Conservation (phyloP, 2,329 filamentous ascomycete genomes). For the Aureobasidium musti region DNA sequence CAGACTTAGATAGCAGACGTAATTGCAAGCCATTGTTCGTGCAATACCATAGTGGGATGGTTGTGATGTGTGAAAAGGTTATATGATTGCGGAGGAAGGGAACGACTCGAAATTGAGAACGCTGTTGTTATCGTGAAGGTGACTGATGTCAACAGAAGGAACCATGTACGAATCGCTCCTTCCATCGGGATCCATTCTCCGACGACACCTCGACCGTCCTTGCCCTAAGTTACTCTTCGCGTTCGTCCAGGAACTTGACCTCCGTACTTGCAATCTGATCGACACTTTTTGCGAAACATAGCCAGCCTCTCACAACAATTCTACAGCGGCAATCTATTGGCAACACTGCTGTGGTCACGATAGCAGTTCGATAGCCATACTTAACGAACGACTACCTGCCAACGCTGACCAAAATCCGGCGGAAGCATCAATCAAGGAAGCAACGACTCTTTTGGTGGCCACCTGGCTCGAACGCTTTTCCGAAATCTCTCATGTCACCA, state of each 20-base stretch:
- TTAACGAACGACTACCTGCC: background rate
- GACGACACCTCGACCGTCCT: background rate
- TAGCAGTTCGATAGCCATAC: background rate
- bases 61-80: too few relatives aligned
- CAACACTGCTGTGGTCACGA: background rate
- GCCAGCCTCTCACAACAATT: too few relatives aligned
- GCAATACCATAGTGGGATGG: too few relatives aligned
- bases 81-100: too few relatives aligned
- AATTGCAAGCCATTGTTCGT: background rate
- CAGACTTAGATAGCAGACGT: background rate
- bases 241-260: background rate
- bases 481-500: background rate
- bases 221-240: background rate
- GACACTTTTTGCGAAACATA: background rate
- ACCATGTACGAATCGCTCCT: too few relatives aligned
- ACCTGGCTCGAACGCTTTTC: background rate
- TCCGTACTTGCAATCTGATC: background rate
- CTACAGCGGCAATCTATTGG: background rate
- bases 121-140: too few relatives aligned
- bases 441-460: background rate
- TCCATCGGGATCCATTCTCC: slow-evolving; percentile 1
- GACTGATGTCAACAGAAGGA: too few relatives aligned
- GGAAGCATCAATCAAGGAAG: background rate
- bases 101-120: too few relatives aligned
- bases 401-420: slow-evolving; percentile 1